phyloP scores from a whole-genome alignment of 2,329 filamentous ascomycete genomes.

The Colletotrichum tabaci region DNA sequence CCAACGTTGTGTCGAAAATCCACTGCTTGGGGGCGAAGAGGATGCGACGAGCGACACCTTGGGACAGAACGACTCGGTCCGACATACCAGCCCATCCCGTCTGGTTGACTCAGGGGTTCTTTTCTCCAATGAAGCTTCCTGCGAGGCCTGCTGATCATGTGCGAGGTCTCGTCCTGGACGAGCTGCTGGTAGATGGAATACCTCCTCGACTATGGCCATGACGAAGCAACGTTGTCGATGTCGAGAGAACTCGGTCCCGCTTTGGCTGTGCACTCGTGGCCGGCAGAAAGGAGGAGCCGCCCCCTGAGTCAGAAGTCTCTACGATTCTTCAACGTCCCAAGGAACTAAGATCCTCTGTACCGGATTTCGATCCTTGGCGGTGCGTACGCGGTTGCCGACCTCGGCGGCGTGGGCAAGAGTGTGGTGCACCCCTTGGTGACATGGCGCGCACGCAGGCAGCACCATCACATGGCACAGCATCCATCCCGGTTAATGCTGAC shows the following conservation, averaged over 20 bases:
- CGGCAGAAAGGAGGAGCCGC: background rate
- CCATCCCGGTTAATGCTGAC: conserved; percentile 14
- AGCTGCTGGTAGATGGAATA: background rate
- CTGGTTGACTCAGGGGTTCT: background rate
- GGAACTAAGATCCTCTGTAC: background rate
- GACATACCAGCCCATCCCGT: background rate
- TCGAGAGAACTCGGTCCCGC: background rate
- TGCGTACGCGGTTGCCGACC: background rate
- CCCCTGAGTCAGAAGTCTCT: background rate
- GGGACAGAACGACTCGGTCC: background rate
- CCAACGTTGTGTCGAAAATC: too few relatives aligned
- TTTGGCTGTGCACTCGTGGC: background rate
- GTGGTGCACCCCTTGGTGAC: background rate
- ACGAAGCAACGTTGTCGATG: background rate
- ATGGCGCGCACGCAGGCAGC: background rate
- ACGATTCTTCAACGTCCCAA: background rate
- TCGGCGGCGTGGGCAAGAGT: background rate
- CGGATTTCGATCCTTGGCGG: background rate
- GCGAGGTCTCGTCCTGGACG: background rate
- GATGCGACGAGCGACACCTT: background rate
- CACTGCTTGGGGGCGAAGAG: background rate
- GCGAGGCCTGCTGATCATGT: background rate
- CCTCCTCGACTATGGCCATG: background rate
- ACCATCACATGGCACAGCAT: conserved; percentile 13
- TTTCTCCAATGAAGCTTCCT: background rate